These are phyloP conservation scores for Kurtzmaniella natalensis DNA, from an alignment of 1,139 yeast species.

Conservation along the genomic window DNA sequence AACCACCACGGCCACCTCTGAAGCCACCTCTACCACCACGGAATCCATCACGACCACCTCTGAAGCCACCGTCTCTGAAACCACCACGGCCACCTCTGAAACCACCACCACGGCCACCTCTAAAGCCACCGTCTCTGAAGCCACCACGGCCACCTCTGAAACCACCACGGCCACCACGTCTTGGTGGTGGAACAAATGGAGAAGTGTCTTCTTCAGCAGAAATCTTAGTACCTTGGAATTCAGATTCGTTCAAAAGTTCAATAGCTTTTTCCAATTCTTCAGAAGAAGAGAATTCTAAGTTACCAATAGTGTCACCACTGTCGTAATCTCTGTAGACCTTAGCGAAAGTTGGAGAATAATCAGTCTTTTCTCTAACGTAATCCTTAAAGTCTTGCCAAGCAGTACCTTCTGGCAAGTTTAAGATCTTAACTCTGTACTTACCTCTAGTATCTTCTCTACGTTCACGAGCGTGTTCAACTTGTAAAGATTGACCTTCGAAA, in stretches of 20 bases:
- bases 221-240: slow-evolving; percentile 62
- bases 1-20: slow-evolving; percentile 38
- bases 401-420: slow-evolving; percentile 67
- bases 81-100: slow-evolving; percentile 27
- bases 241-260: slow-evolving; percentile 64
- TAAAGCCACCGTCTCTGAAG: slow-evolving; percentile 27
- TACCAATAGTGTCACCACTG: slow-evolving; percentile 64
- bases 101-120: slow-evolving; percentile 24
- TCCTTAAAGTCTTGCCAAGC: slow-evolving; percentile 88
- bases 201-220: slow-evolving; percentile 77
- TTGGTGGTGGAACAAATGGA: slow-evolving; percentile 67
- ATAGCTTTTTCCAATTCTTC: slow-evolving; percentile 72
- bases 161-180: slow-evolving; percentile 51
- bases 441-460: slow-evolving; percentile 59
- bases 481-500: slow-evolving; percentile 60
- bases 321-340: slow-evolving; percentile 61
- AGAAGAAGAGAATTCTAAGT: slow-evolving; percentile 70
- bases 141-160: slow-evolving; percentile 35
- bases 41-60: slow-evolving; percentile 23
- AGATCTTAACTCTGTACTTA: slow-evolving; percentile 65
- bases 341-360: slow-evolving; percentile 64
- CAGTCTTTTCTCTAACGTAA: slow-evolving; percentile 67
- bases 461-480: slow-evolving; percentile 66
- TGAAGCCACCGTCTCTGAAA: slow-evolving; percentile 30
- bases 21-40: slow-evolving; percentile 30